Base-by-base conservation (phyloP, 768 basidiomycete species). In the Mycena kentingensis region DNA sequence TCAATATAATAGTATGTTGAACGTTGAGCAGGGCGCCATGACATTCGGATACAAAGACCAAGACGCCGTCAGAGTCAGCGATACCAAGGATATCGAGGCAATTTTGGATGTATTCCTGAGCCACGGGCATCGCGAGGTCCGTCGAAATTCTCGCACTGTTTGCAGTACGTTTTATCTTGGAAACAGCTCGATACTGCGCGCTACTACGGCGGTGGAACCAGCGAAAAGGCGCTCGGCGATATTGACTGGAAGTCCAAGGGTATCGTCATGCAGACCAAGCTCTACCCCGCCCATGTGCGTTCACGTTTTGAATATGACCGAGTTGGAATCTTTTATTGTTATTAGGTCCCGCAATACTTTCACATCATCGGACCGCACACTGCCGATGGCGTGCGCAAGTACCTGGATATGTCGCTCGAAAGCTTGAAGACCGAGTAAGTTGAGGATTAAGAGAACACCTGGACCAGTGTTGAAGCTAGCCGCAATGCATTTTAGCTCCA, bases 221-320 rank as follows among this genome's bases (percentile, higher is more conserved):
- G 39, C 3, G 60, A 61, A 57, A 64, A 74, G 52, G 68, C 68
- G 48, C 68, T 79, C 8, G 77, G 71, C 12, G 63, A 74, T 65
- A 63, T 70, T 49, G 66, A 65, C 38, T 77, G 73, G 72, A 66
- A 77, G 58, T 60, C 66, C 29, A 65, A 74, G 16, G 75, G 74
- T 0, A 54, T 80, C 31, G 67, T 65, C 43, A 65, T 82, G 49
- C 77, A 75, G 6, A 81, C 77, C 10, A 82, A 82, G 63, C 70
- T 75, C 32, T 76, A 73, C 49, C 77, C 78, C 1, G 63, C 53
- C 34, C 47, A 58, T 3, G 65, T 65, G 25, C 48, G 56, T 46
- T 6, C 24, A 37, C 47, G 28, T 16, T 26, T 27, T 22, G 8
- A 6, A 5, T 15, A 49, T 31, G 25, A 19, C 22, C 32, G n/a